Conservation (phyloP, 2,329 filamentous ascomycete genomes). For the Penicillium decumbens region DNA sequence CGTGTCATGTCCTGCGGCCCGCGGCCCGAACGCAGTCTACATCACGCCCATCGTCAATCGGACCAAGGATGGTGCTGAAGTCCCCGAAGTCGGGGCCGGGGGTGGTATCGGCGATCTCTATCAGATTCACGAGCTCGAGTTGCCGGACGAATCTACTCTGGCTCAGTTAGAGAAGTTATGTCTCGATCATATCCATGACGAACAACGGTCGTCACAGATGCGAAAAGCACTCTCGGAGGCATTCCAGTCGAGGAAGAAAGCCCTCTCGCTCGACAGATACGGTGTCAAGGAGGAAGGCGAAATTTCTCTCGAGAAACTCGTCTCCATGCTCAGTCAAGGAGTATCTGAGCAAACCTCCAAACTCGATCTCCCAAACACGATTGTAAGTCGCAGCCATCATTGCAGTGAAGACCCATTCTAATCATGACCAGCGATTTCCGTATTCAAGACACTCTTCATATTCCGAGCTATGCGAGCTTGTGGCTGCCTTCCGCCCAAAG, state of each 20-base stretch:
- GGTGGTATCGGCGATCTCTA: conserved; percentile 73
- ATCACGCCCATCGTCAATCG: conserved; percentile 75
- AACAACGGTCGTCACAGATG: conserved; percentile 25
- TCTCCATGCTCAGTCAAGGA: conserved; percentile 29
- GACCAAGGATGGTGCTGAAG: conserved; percentile 51
- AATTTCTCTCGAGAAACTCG: conserved; percentile 36
- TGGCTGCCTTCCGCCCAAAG: conserved; percentile 63
- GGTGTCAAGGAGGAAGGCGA: conserved; percentile 37
- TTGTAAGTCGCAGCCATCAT: conserved; percentile 28
- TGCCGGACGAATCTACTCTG: conserved; percentile 47
- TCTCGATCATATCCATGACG: conserved; percentile 35
- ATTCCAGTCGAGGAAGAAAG: conserved; percentile 31
- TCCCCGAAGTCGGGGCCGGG: conserved; percentile 71
- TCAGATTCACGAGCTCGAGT: conserved; percentile 62
- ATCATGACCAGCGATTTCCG: conserved; percentile 57
- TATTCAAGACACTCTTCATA: conserved; percentile 90
- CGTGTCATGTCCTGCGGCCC: conserved; percentile 40
- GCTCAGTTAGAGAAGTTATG: conserved; percentile 54
- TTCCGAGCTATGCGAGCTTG: conserved; percentile 66
- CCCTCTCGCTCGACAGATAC: conserved; percentile 37
- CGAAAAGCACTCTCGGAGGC: conserved; percentile 31
- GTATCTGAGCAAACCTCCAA: not conserved
- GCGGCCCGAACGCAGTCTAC: conserved; percentile 57
- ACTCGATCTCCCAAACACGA: conserved; percentile 27
- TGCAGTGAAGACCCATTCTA: not conserved